Conservation (phyloP, 116 monocot genomes). For the Thalassia testudinum region DNA sequence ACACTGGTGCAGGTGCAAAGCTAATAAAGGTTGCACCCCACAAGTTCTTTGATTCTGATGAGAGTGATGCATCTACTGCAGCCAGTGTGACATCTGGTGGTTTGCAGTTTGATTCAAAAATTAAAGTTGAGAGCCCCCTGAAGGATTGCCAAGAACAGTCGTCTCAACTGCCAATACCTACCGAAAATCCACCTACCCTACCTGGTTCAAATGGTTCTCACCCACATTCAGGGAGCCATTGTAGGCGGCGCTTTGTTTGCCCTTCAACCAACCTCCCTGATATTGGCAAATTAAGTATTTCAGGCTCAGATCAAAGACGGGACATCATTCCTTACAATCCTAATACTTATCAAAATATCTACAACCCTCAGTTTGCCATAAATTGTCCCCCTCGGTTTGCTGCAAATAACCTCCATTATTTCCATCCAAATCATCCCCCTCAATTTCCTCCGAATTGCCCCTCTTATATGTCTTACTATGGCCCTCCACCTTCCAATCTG, state of each 20-base stretch:
- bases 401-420: background rate
- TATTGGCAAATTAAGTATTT: conserved; percentile 14
- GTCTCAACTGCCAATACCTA: conserved; percentile 13
- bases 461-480: background rate
- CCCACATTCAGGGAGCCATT: conserved; percentile 3
- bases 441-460: background rate
- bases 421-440: background rate
- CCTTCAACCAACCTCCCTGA: conserved; percentile 16
- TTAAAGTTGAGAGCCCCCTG: conserved; percentile 5
- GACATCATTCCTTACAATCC: background rate
- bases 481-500: background rate
- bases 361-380: background rate
- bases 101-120: background rate
- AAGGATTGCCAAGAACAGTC: conserved; percentile 12
- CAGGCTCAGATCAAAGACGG: conserved; percentile 2
- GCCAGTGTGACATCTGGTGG: background rate
- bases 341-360: background rate
- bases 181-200: conserved; percentile 19
- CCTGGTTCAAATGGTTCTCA: conserved; percentile 8
- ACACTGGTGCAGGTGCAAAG: background rate
- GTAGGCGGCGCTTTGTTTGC: background rate
- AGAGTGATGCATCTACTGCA: background rate
- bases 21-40: conserved; percentile 19
- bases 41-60: conserved; percentile 12
- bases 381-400: background rate